Percentiles rank a stretch among this genome's conserved stretches.
Evolutionary conservation across 257 asterid species (phyloP).

Genomic region (Henckelia pumila): DNA sequence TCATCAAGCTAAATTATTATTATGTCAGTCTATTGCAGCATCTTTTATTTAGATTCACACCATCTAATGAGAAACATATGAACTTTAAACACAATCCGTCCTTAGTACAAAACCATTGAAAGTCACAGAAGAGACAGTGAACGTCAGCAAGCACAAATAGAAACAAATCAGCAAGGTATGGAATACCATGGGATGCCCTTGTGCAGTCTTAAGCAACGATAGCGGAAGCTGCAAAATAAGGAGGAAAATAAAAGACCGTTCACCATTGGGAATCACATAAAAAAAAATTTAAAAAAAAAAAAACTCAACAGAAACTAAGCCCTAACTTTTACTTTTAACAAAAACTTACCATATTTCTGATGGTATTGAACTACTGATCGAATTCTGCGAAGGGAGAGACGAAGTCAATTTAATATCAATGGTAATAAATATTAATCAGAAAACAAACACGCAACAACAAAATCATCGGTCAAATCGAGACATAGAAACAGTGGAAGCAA

Average conservation of each 20-base stretch:
- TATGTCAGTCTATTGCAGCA: neutral
- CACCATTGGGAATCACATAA: neutral
- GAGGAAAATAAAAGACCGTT: neutral
- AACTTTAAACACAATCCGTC: neutral
- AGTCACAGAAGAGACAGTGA: neutral
- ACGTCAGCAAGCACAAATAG: neutral
- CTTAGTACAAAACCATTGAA: neutral
- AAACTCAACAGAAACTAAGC: too few species aligned
- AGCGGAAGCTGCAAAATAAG: constrained; percentile 50
- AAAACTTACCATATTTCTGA: constrained; percentile 16
- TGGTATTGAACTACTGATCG: neutral
- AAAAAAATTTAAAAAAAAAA: too few species aligned
- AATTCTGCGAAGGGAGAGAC: neutral
- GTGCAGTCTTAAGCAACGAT: constrained; percentile 69
- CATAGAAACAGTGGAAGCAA: too few species aligned
- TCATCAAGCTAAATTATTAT: neutral
- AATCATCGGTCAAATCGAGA: neutral
- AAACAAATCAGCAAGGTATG: neutral
- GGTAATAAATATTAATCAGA: neutral
- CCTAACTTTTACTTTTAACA: neutral
- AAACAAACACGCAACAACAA: neutral
- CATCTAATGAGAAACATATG: neutral
- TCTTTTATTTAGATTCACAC: neutral
- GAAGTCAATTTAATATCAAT: neutral
- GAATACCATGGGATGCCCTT: constrained; percentile 70